A percentile compares a stretch with the other conserved stretches of the same genome.
phyloP scores from a whole-genome alignment of 2,329 filamentous ascomycete genomes.

The Cryphonectria nitschkei region DNA sequence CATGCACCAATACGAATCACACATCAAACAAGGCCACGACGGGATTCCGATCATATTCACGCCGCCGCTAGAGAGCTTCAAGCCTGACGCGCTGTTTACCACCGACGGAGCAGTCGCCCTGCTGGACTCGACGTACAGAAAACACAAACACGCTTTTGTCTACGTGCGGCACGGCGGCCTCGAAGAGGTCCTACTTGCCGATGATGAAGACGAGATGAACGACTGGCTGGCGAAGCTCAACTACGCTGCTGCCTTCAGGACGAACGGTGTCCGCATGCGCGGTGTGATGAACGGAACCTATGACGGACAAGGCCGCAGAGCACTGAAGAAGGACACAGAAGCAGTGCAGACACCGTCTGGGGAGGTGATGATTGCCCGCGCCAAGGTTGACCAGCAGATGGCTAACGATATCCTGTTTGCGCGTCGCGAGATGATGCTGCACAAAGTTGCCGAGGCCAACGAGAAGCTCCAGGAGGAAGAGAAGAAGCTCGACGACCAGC shows the following conservation, averaged over 20 bases:
- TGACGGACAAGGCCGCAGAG: constrained; percentile 76
- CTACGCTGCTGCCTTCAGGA: constrained; percentile 92
- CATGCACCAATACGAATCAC: constrained; percentile 83
- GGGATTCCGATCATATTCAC: constrained; percentile 84
- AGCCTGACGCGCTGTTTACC: constrained; percentile 90
- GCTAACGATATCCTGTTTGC: constrained; percentile 84
- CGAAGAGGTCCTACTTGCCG: constrained; percentile 89
- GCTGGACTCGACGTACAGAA: constrained; percentile 83
- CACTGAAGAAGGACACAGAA: constrained; percentile 71
- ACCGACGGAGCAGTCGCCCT: constrained; percentile 91
- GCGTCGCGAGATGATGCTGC: constrained; percentile 78
- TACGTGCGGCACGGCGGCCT: constrained; percentile 85
- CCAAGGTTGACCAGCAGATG: constrained; percentile 78
- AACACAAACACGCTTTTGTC: constrained; percentile 93
- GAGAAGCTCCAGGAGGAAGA: constrained; percentile 74
- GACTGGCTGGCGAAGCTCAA: constrained; percentile 97
- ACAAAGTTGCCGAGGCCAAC: constrained; percentile 82
- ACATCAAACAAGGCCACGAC: constrained; percentile 76
- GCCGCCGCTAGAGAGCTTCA: constrained; percentile 87
- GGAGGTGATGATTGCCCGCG: constrained; percentile 72
- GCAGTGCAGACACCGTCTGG: constrained; percentile 72
- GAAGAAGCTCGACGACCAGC: constrained; percentile 78
- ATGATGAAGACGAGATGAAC: constrained; percentile 89
- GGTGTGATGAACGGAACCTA: constrained; percentile 84
- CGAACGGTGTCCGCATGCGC: constrained; percentile 86